Evolutionary conservation across 257 asterid species (phyloP).

Genomic region (Primulina eburnea): DNA sequence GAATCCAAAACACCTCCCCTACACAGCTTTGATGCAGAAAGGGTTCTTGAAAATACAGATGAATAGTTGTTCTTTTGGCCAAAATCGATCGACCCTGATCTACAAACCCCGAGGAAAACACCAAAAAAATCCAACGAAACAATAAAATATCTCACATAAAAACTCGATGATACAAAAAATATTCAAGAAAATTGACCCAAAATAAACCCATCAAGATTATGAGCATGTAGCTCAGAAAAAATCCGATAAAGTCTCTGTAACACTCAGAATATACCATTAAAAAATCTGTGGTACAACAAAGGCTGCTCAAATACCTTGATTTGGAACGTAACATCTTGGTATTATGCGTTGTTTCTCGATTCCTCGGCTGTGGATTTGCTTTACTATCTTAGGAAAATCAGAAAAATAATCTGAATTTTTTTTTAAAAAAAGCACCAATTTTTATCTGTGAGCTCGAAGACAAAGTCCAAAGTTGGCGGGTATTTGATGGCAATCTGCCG

Average conservation of each 20-base stretch:
- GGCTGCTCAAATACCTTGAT: conserved; percentile 51
- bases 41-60: conserved; percentile 51
- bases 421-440: background rate
- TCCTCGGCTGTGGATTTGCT: conserved; percentile 37
- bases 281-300: conserved; percentile 28
- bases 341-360: conserved; percentile 17
- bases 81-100: conserved; percentile 53
- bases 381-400: conserved; percentile 43
- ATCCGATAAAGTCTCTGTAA: conserved; percentile 38
- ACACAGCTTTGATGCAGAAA: conserved; percentile 69
- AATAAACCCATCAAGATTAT: background rate
- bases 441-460: conserved; percentile 27
- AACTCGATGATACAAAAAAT: conserved; percentile 9
- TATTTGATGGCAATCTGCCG: conserved; percentile 18
- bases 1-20: conserved; percentile 54
- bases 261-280: conserved; percentile 24
- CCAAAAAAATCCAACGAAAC: conserved; percentile 14
- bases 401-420: conserved; percentile 13
- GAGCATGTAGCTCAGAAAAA: conserved; percentile 19
- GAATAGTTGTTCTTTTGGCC: conserved; percentile 42
- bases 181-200: background rate
- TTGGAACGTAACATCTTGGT: conserved; percentile 61
- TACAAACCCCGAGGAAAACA: conserved; percentile 26
- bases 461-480: conserved; percentile 60
- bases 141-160: conserved; percentile 12